Base-by-base conservation (phyloP, 768 basidiomycete species). In the Kwoniella europaea region DNA sequence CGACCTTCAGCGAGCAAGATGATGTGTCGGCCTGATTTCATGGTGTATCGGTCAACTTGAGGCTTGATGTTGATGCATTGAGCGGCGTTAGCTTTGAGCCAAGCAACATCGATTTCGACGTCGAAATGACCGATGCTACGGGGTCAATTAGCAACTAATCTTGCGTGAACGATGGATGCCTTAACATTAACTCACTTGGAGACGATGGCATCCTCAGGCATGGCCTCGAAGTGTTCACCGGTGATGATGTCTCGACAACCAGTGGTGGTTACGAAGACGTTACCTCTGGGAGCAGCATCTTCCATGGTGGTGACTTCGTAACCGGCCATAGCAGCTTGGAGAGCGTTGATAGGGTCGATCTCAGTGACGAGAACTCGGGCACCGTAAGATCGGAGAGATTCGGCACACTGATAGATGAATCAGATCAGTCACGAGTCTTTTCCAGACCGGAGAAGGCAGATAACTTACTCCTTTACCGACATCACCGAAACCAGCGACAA, bases 241-340 rank as follows among this genome's bases (percentile, higher is more conserved):
- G 89, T 91, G 86, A 99, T 96, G 86, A 99, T 98, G 84, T 99
- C 97, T 82, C 96, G 87, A 89, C 97, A 97, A 82, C 97, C 97
- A 57, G 97, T 99, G 80, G 95, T 97, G 78, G 97, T 98, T 72
- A 99, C 94, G 78, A 99, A 97, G 82, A 99, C 84, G 85, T 98
- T 98, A 72, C 88, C 84, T 44, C 91, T 90, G 69, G 89, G 87
- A 56, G 96, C 97, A 74, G 93, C 94, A 46, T 97, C 94, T 81
- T 99, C 96, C 95, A 99, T 98, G 66, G 95, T 98, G 69, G 91
- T 91, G 70, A 99, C 96, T 85, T 99, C 96, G 84, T 94, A 99
- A 68, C 97, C 97, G 81, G 94, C 94, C 97, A 99, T 99, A 66
- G 95, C 96, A 77, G 97, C 97, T 85, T 99, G 97, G 70, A 99